A percentile compares a stretch with the other conserved stretches of the same genome.
Conservation (phyloP, 805 yeast species). For the Cephaloascus albidus region DNA sequence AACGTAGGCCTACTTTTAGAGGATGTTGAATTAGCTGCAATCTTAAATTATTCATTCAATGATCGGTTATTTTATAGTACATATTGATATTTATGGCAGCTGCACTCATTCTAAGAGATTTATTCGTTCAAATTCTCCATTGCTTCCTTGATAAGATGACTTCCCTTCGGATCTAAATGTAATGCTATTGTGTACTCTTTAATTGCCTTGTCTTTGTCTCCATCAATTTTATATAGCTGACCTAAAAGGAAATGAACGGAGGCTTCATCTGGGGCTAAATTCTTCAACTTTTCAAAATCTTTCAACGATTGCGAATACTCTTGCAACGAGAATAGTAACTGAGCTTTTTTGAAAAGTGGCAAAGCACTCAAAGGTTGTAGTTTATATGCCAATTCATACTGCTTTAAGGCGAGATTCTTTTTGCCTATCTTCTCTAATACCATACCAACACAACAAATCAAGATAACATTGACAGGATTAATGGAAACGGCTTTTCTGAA, state of each 20-base stretch:
- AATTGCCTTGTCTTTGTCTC: conserved; percentile 69
- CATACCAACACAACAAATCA: conserved; percentile 91
- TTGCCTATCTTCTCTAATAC: conserved; percentile 72
- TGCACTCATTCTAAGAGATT: no score
- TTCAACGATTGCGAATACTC: conserved; percentile 63
- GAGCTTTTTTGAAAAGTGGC: conserved; percentile 85
- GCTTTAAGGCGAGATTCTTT: conserved; percentile 63
- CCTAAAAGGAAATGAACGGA: conserved; percentile 87
- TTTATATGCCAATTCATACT: conserved; percentile 75
- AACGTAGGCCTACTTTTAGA: no score
- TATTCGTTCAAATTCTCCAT: conserved; percentile 38
- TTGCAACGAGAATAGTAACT: conserved; percentile 62
- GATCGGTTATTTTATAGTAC: no score
- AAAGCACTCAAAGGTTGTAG: conserved; percentile 81
- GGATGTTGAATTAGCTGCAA: no score
- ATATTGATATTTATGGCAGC: no score
- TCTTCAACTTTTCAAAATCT: conserved; percentile 63
- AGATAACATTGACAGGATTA: conserved; percentile 82
- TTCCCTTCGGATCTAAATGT: conserved; percentile 88
- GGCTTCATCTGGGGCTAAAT: conserved; percentile 89
- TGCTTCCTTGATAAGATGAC: conserved; percentile 77
- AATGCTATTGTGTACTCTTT: conserved; percentile 82
- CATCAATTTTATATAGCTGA: conserved; percentile 69
- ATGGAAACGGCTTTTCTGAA: conserved; percentile 81
- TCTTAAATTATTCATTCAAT: no score